Evolutionary conservation across 768 basidiomycete species (phyloP).

Genomic region (Mycena vulgaris): DNA sequence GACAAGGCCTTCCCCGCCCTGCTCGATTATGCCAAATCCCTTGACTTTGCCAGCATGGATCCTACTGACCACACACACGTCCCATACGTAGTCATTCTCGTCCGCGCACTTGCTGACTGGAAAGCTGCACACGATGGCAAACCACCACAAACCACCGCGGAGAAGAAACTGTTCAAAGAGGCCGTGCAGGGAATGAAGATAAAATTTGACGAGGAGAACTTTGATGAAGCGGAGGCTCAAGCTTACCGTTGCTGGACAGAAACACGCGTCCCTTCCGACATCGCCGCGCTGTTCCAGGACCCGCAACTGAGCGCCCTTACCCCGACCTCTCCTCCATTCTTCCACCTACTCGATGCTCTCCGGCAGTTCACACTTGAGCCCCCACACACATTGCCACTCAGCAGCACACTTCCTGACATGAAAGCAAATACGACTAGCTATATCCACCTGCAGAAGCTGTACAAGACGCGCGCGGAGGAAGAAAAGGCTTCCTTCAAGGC

Average conservation of each 20-base stretch:
- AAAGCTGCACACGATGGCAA: constrained; percentile 80
- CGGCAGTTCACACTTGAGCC: constrained; percentile 72
- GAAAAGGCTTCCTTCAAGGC: constrained; percentile 74
- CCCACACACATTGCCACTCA: constrained; percentile 82
- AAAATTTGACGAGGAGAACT: constrained; percentile 95
- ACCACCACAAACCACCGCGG: constrained; percentile 70
- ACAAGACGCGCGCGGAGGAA: constrained; percentile 81
- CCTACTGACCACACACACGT: constrained; percentile 92
- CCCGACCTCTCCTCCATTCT: constrained; percentile 76
- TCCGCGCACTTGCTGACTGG: constrained; percentile 89
- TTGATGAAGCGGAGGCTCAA: constrained; percentile 93
- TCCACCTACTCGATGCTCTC: constrained; percentile 83
- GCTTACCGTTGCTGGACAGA: constrained; percentile 85
- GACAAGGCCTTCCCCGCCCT: constrained; percentile 92
- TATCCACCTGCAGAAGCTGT: constrained; percentile 88
- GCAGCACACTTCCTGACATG: constrained; percentile 94
- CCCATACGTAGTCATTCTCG: constrained; percentile 91
- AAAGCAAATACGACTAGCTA: constrained; percentile 90
- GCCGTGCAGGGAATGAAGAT: constrained; percentile 72
- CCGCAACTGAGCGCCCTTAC: constrained; percentile 61
- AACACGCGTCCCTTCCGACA: constrained; percentile 76
- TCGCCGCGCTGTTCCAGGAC: constrained; percentile 75
- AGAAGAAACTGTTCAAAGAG: constrained; percentile 86
- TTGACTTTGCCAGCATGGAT: constrained; percentile 88
- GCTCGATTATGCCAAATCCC: constrained; percentile 75